A percentile compares a stretch with the other conserved stretches of the same genome.
Evolutionary conservation across 176 grass and related monocot genomes (phyloP).

Genomic region (Zizania latifolia): DNA sequence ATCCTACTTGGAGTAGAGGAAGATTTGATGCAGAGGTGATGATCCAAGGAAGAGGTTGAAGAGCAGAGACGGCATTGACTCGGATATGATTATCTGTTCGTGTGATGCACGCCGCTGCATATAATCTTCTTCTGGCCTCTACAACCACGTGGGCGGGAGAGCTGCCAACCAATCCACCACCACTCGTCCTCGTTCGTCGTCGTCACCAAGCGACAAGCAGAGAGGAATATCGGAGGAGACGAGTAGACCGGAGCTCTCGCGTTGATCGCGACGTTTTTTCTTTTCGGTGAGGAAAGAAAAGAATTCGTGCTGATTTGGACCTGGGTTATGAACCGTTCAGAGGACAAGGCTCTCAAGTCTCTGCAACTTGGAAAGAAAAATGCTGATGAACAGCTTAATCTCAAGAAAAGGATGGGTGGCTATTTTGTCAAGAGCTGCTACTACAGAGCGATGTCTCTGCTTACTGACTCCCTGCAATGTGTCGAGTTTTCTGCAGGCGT

Average conservation of each 20-base stretch:
- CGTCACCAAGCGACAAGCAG: no score
- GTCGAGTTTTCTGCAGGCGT: background rate
- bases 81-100: background rate
- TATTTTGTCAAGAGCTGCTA: background rate
- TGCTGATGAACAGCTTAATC: background rate
- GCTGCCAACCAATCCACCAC: constrained; percentile 5
- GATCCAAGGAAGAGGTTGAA: background rate
- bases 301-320: no score
- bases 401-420: background rate
- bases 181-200: no score
- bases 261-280: no score
- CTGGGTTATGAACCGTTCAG: no score
- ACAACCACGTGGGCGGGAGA: background rate
- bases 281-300: no score
- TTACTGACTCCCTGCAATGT: background rate
- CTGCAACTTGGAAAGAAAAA: no score
- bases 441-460: background rate
- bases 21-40: background rate
- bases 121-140: background rate
- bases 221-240: no score
- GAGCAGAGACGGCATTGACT: constrained; percentile 25
- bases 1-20: no score
- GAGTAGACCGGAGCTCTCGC: no score
- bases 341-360: no score
- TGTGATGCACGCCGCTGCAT: background rate